Evolutionary conservation across 805 yeast genomes (phyloP), one percentile per base, ranked within the genome.

Genomic region (Kregervanrija pseudodelftensis): DNA sequence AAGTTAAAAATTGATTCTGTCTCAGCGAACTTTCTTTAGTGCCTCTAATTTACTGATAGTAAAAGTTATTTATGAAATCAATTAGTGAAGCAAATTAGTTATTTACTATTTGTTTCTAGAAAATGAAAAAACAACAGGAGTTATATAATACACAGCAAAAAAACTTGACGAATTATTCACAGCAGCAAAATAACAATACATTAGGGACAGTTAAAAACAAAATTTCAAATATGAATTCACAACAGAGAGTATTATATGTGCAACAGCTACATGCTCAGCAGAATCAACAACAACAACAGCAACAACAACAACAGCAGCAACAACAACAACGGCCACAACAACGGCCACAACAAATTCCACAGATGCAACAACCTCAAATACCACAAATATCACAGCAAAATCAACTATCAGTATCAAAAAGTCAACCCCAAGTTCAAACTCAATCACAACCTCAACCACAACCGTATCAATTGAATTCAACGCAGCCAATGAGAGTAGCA

Each of bases 401-500:
- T 28, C 42, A 31, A n/a, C 40, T 22, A 22, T 22, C 30, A 11
- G 17, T n/a, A 13, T 41, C 22, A 5, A 42, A 36, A 33, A 39
- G 32, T 4, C 41, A 38, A 10, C 44, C 43, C 10, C 41, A 37
- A 14, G 17, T 32, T 14, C 48, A 40, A 36, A 46, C 37, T 12
- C 59, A 55, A 33, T 52, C 50, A 15, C 46, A 14, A 33, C 11
- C 35, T 33, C 14, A 22, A 22, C 8, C 28, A 22, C 28, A 22
- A 22, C 28, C 36, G 36, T 33, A 33, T 50, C 30, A 36, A 51
- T 41, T 8, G 43, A 10, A 44, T 32, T 30, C 59, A 47, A 45
- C 67, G 47, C 64, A 76, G 36, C 78, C 82, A 47, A 68, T 71
- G 49, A 52, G 76, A 41, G 76, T 76, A 73, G 82, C 82, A 0